Base-by-base conservation (phyloP, 2,329 filamentous ascomycete species). In the Ophiocordyceps sinensis region DNA sequence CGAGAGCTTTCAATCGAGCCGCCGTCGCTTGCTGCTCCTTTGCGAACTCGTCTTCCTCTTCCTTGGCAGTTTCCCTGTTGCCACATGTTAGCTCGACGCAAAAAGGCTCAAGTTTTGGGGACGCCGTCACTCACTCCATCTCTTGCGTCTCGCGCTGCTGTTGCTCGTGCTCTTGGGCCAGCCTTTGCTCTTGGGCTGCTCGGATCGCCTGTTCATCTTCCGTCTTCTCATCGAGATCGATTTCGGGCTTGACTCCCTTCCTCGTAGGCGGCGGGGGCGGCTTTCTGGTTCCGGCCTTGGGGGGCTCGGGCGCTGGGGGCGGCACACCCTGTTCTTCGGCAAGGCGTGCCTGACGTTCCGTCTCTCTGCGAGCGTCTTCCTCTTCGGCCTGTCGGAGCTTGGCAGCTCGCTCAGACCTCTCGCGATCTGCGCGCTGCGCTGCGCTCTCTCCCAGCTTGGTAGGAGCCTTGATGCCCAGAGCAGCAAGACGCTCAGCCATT, bases 401-500 rank as follows among this genome's bases (percentile, higher is more conserved):
- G 32, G 91, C 85, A 47, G 91, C 87, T 40, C 86, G 76, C 57
- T 98, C 91, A 44, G 76, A 79, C 56, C 77, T 80, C 61, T 98
- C 91, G 26, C 91, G 83, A 56, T 96, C 91, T 44, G 83, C 76
- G 45, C 87, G 77, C 62, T 98, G 88, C 43, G 82, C 75, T 29
- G 87, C 67, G 28, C 79, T 84, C 64, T 98, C 91, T 3, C 82
- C 80, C 32, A 80, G 65, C 56, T 93, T 93, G 15, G 71, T 70
- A 6, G 85, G 82, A 28, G 86, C 79, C 59, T 86, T 94, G 56
- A 98, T 82, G 30, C 91, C 91, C 45, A 96, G 75, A 37, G 89
- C 89, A 45, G 91, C 91, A 53, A 98, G 75, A 45, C 91, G 81
- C 61, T 96, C 91, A 30, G 91, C 89, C 82, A 98, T 96, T 44